Base-by-base conservation (phyloP, 1,284 basidiomycete genomes). In the Cutaneotrichosporon mucoides region DNA sequence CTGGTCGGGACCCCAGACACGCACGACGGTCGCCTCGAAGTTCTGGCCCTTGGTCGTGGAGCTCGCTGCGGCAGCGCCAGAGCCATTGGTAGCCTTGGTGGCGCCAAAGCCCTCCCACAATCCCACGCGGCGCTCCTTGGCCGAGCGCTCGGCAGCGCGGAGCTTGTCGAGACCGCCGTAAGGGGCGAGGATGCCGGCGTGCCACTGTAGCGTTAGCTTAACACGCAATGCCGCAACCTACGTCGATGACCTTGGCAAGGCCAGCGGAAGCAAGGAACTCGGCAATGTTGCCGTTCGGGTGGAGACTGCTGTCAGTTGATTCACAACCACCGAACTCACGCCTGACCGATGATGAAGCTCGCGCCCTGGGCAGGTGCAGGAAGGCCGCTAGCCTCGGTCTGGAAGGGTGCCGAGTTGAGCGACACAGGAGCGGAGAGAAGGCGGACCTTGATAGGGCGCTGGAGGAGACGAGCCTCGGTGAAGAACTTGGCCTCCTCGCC, bases 401-500 rank as follows among this genome's bases (percentile, higher is more conserved):
- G 87, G 80, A 93, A 89, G 1, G 92, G 90, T 7, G 86, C 87
- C 3, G 89, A 86, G 10, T 88, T 85, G 13, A 88, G 85, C 1
- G 80, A 79, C 45, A 83, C 88, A 2, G 94, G 94, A 5, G 97
- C 81, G 0, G 92, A 94, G 44, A 99, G 82, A 37, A 98, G 85
- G 48, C 88, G 84, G 16, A 96, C 89, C 63, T 87, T 89, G 65
- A 99, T 89, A 45, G 83, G 80, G 53, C 95, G 87, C 78, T 98
- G 95, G 40, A 99, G 84, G 35, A 99, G 83, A 56, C 95, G 86
- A 8, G 87, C 88, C 79, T 99, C 95, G 59, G 89, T 90, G 79
- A 98, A 99, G 81, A 88, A 93, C 79, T 88, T 92, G 53, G 93
- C 90, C 88, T 97, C 91, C 80, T 93, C 91, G 61, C 85, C 88